Base-by-base conservation (phyloP, 2,329 filamentous ascomycete genomes). In the Botrytis tulipae region DNA sequence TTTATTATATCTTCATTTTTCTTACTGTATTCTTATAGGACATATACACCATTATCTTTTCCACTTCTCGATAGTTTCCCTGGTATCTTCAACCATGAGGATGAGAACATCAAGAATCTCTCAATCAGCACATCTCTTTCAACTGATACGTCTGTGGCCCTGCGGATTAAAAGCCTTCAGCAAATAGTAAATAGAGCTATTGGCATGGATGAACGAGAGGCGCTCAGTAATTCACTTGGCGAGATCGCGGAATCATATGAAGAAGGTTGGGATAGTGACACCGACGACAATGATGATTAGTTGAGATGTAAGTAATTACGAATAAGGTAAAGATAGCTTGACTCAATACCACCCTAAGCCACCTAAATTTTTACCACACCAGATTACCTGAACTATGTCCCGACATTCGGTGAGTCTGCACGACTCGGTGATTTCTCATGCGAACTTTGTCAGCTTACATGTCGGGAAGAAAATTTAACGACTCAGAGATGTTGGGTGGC, bases 161-260 rank as follows among this genome's bases (percentile, higher is more conserved):
- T 88, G 32, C 88, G 89, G 48, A 84, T 98, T 63, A 91, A 91
- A 79, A 82, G 83, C 2, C 83, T 97, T 42, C 89, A 92, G 77
- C 84, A 86, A 35, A 85, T 92, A 20, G 90, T 92, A 20, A 83
- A 87, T 25, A 87, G 90, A 75, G 86, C 88, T 18, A 85, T 95
- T 25, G 85, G 86, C 0, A 78, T 95, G 4, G 93, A 97, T 74
- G 95, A 98, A 79, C 88, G 95, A 60, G 96, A 99, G 82, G 86
- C 86, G 3, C 85, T 98, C n/a, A 89, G 90, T 63, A 96, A 97
- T 80, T 90, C 92, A 20, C 85, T 99, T 57, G 90, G 92, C 37
- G 91, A 93, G 74, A 90, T 98, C 78, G 91, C 92, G 1, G 95
- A 97, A 79, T 93, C 93, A 74, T 98, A 98, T 81, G 90, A 93